These are phyloP conservation scores for Colletotrichum cordylinicola DNA, from an alignment of 2,329 filamentous ascomycete genomes.

Conservation along the genomic window DNA sequence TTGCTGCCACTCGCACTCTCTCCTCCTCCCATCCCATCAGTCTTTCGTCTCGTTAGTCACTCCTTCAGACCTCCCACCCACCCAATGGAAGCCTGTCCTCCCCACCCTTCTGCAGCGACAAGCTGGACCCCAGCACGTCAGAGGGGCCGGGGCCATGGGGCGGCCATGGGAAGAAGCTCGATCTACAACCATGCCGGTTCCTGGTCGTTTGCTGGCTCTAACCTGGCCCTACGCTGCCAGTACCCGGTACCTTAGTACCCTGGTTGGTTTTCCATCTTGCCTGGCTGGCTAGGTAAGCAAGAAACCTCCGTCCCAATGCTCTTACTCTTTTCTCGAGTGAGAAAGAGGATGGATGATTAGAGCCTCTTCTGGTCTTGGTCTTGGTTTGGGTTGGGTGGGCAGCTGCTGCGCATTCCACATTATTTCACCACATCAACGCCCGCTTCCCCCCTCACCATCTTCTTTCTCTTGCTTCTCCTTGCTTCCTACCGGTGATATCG, in stretches of 20 bases:
- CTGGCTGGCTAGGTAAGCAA: slow-evolving; percentile 5
- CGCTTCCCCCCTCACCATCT: not conserved
- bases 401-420: not conserved
- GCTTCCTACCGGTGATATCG: not conserved
- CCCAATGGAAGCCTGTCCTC: not conserved
- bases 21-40: not conserved
- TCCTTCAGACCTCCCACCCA: not conserved
- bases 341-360: slow-evolving; percentile 1
- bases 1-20: not conserved
- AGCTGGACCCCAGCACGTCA: slow-evolving; percentile 13
- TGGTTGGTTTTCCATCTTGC: not conserved
- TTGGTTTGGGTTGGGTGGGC: not conserved
- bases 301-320: not conserved
- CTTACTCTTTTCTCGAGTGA: slow-evolving; percentile 1
- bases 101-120: not conserved
- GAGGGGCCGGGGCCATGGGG: slow-evolving; percentile 5
- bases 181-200: not conserved
- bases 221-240: not conserved
- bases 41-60: slow-evolving; percentile 7
- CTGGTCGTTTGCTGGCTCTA: not conserved
- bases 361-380: not conserved
- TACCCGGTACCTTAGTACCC: not conserved
- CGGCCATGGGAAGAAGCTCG: not conserved
- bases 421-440: slow-evolving; percentile 4
- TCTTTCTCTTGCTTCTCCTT: not conserved